phyloP scores from a whole-genome alignment of 306 rosid genomes.

The Pterocarpus santalinus region DNA sequence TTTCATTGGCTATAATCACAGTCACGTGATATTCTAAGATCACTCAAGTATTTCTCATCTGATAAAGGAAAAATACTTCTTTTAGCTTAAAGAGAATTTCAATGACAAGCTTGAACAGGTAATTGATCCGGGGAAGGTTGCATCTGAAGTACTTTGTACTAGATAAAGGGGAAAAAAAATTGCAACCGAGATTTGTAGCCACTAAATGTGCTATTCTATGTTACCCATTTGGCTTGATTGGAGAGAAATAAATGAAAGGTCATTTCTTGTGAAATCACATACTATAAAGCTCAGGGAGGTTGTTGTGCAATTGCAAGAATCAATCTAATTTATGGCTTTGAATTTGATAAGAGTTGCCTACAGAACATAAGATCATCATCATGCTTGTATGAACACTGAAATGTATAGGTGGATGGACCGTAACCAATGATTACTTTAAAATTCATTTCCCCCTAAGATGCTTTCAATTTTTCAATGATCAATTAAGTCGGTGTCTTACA shows the following conservation, averaged over 20 bases:
- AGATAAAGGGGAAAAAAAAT: constrained; percentile 10
- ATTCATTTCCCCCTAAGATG: constrained; percentile 7
- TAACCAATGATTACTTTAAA: constrained; percentile 26
- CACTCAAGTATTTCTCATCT: not conserved
- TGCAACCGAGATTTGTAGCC: constrained; percentile 32
- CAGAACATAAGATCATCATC: not conserved
- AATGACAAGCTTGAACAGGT: constrained; percentile 20
- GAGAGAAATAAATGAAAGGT: not conserved
- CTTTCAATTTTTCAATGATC: constrained; percentile 38
- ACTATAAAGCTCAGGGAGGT: not conserved
- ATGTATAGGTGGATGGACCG: constrained; percentile 31
- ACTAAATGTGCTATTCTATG: constrained; percentile 42
- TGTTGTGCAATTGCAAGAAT: constrained; percentile 1
- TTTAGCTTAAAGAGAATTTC: constrained; percentile 41
- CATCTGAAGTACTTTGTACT: constrained; percentile 41
- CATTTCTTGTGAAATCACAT: constrained; percentile 9
- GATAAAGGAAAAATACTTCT: constrained; percentile 5
- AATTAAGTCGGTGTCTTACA: constrained; percentile 35
- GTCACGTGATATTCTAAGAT: too few relatives aligned
- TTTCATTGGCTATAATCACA: too few relatives aligned
- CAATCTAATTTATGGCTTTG: constrained; percentile 21
- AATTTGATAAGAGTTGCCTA: not conserved
- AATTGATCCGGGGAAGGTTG: constrained; percentile 51
- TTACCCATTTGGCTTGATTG: not conserved
- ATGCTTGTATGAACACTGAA: constrained; percentile 24